phyloP scores from a whole-genome alignment of 352 stramenopile genomes.

The Phytophthora melonis region DNA sequence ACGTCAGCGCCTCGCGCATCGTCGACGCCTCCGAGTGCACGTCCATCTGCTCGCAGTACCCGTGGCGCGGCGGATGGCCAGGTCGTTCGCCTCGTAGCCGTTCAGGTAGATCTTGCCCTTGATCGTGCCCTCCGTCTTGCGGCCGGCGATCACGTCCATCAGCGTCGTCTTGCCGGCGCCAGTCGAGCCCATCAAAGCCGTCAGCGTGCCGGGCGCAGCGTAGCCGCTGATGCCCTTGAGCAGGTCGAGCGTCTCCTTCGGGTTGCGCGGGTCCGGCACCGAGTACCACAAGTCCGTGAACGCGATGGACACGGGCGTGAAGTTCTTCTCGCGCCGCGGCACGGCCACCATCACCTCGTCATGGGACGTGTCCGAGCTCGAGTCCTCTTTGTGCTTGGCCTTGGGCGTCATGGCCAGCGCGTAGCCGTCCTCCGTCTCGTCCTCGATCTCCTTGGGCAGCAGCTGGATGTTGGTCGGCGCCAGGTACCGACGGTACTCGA shows the following conservation, averaged over 20 bases:
- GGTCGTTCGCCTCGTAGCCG: conserved; percentile 39
- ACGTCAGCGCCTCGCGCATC: conserved; percentile 85
- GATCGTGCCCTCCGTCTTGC: conserved; percentile 58
- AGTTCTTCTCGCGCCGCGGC: conserved; percentile 26
- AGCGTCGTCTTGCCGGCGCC: conserved; percentile 62
- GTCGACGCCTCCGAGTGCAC: conserved; percentile 85
- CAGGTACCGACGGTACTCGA: conserved; percentile 40
- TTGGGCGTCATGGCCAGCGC: conserved; percentile 18
- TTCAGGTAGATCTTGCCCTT: conserved; percentile 61
- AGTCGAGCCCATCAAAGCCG: conserved; percentile 83
- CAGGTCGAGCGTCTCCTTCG: conserved; percentile 46
- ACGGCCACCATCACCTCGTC: conserved; percentile 27
- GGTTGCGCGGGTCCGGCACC: conserved; percentile 38
- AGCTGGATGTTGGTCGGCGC: conserved; percentile 19
- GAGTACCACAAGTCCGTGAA: conserved; percentile 51
- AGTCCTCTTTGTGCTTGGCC: conserved; percentile 16
- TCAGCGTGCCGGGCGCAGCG: conserved; percentile 74
- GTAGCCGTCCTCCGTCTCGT: conserved; percentile 23
- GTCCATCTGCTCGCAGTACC: conserved; percentile 86
- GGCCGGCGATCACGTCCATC: conserved; percentile 28
- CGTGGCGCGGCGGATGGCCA: conserved; percentile 48
- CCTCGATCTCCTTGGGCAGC: conserved; percentile 23
- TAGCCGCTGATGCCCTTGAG: conserved; percentile 50
- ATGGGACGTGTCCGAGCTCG: conserved; percentile 26
- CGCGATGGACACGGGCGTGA: conserved; percentile 35